Evolutionary conservation across 108 stramenopile genomes (phyloP), one percentile per base, ranked within the genome.

Genomic region (Seminavis robusta): DNA sequence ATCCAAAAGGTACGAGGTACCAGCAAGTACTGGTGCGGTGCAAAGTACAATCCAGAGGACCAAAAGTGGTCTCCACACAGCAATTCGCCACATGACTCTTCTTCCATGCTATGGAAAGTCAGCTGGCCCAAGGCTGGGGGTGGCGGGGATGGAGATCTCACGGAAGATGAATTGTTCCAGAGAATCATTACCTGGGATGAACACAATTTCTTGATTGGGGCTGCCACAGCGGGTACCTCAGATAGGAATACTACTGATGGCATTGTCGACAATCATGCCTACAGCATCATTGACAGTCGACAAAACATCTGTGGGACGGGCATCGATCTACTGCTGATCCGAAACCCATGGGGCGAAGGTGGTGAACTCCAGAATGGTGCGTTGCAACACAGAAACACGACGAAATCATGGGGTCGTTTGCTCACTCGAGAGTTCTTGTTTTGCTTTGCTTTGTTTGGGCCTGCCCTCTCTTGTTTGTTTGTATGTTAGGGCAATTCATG

Each of bases 341-440:
- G 66, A 34, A 67, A 67, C 36, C 66, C 66, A 4, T 67, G 66
- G 66, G 66, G 66, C 20, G 34, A 59, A 17, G 66, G 66, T 25
- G 57, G 30, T 67, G n/a, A 46, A 46, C 36, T 52, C 16, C 41
- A 58, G 44, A 39, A 59, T 37, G 66, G 57, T 16, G 17, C 44
- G 9, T n/a, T 17, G 44, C 7, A 19, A 13, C 44, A 17, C 16
- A 17, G 16, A 19, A 19, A 13, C 16, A 10, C 16, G n/a, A n/a
- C n/a, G n/a, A n/a, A n/a, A n/a, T n/a, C n/a, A n/a, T n/a, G n/a
- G n/a, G n/a, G n/a, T n/a, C n/a, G n/a, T n/a, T n/a, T n/a, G n/a
- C n/a, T n/a, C n/a, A n/a, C n/a, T n/a, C n/a, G n/a, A n/a, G n/a
- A n/a, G n/a, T n/a, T n/a, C n/a, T n/a, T n/a, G n/a, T n/a, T n/a